Percentiles rank a stretch among this genome's conserved stretches.
Evolutionary conservation across 768 basidiomycete genomes (phyloP).

Genomic region (Baorangia bicolor): DNA sequence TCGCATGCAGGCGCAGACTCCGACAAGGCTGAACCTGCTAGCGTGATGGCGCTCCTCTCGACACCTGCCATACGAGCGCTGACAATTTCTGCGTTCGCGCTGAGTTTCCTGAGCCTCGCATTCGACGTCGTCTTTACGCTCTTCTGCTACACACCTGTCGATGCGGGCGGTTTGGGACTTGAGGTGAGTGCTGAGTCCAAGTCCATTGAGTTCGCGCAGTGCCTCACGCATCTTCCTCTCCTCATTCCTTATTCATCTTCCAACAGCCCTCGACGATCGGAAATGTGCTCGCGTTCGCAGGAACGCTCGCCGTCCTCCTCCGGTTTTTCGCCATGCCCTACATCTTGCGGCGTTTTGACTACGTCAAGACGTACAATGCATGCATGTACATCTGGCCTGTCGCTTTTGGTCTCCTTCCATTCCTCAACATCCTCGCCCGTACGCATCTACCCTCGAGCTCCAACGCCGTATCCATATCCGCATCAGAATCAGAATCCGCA

Average conservation of each 20-base stretch:
- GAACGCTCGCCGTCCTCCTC: slow-evolving; percentile 44
- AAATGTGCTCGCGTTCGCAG: slow-evolving; percentile 51
- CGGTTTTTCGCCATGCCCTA: slow-evolving; percentile 54
- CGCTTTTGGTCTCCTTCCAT: slow-evolving; percentile 47
- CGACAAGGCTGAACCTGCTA: slow-evolving; percentile 14
- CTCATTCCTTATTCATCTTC: no score
- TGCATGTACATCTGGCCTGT: slow-evolving; percentile 56
- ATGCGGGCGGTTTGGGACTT: slow-evolving; percentile 55
- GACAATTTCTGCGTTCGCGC: slow-evolving; percentile 48
- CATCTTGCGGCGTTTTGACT: slow-evolving; percentile 48
- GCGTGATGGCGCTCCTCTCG: slow-evolving; percentile 39
- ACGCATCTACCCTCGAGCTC: slow-evolving; percentile 1
- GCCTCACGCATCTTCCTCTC: background rate
- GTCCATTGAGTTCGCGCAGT: background rate
- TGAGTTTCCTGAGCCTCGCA: slow-evolving; percentile 51
- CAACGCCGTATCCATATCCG: slow-evolving; percentile 7
- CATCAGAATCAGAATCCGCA: slow-evolving; percentile 13
- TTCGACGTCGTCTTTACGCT: slow-evolving; percentile 67
- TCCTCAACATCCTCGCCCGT: slow-evolving; percentile 49
- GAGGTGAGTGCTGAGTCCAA: slow-evolving; percentile 38
- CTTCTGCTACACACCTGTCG: slow-evolving; percentile 61
- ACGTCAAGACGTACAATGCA: slow-evolving; percentile 47
- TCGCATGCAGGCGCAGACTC: background rate
- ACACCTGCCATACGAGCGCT: slow-evolving; percentile 53
- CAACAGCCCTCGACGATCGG: slow-evolving; percentile 55